Conservation (phyloP, 2,329 filamentous ascomycete species). For the Parastagonospora avenae region DNA sequence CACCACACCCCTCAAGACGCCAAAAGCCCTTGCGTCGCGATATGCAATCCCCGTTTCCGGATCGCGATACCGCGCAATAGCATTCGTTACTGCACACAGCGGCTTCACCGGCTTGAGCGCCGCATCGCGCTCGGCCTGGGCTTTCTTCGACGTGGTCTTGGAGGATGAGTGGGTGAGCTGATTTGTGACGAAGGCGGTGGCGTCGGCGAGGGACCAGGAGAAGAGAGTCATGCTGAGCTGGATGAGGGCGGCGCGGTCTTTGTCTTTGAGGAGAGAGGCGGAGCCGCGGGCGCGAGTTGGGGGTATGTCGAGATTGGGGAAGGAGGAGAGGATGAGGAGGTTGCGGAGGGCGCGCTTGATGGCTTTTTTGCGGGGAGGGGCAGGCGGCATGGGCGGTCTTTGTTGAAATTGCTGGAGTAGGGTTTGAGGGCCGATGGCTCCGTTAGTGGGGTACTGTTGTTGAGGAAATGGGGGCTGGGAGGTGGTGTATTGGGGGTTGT, state of each 20-base stretch:
- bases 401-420: conserved; percentile 34
- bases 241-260: conserved; percentile 56
- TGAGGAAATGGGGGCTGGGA: conserved; percentile 23
- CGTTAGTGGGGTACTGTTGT: conserved; percentile 27
- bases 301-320: conserved; percentile 49
- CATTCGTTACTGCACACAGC: conserved; percentile 79
- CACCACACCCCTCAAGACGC: conserved; percentile 76
- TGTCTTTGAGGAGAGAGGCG: conserved; percentile 41
- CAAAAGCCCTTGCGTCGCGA: conserved; percentile 78
- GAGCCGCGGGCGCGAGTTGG: conserved; percentile 57
- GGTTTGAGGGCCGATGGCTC: conserved; percentile 21
- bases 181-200: conserved; percentile 32
- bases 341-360: conserved; percentile 61
- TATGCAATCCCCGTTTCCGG: conserved; percentile 83
- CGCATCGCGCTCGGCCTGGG: conserved; percentile 40
- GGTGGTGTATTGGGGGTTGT: conserved; percentile 26
- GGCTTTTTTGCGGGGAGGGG: conserved; percentile 37
- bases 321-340: conserved; percentile 60
- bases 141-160: conserved; percentile 48
- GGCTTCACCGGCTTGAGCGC: conserved; percentile 38
- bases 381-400: conserved; percentile 11
- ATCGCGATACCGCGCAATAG: conserved; percentile 81
- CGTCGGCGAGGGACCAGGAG: conserved; percentile 36
- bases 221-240: conserved; percentile 58
- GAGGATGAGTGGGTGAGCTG: conserved; percentile 50